Evolutionary conservation across 2,329 filamentous ascomycete species (phyloP).

Genomic region (Exophiala sp.): DNA sequence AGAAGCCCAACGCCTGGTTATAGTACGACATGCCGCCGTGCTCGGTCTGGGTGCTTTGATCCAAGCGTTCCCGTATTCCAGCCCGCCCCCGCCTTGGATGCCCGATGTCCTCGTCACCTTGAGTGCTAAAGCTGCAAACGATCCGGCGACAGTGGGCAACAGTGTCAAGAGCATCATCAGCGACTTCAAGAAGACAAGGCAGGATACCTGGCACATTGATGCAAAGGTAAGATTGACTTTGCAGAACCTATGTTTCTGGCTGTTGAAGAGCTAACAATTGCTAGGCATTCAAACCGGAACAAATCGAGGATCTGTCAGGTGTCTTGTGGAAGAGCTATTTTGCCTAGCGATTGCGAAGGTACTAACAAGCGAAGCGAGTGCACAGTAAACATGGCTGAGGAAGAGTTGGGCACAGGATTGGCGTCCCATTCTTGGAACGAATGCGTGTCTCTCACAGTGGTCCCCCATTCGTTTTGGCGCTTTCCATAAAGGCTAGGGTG

Average conservation of each 20-base stretch:
- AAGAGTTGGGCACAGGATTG: slow-evolving; percentile 14
- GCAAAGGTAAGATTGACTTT: slow-evolving; percentile 67
- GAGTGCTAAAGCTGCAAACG: slow-evolving; percentile 76
- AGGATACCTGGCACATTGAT: slow-evolving; percentile 97
- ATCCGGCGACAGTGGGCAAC: slow-evolving; percentile 88
- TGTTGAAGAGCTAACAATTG: slow-evolving; percentile 26
- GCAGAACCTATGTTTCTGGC: slow-evolving; percentile 14
- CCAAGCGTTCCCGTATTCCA: slow-evolving; percentile 92
- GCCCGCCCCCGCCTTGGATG: slow-evolving; percentile 88
- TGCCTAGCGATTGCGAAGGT: slow-evolving; percentile 48
- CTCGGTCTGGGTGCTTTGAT: slow-evolving; percentile 84
- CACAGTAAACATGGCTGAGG: not conserved
- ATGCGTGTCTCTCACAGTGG: not conserved
- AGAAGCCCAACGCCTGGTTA: slow-evolving; percentile 64
- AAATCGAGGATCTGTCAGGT: slow-evolving; percentile 89
- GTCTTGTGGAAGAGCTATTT: slow-evolving; percentile 99
- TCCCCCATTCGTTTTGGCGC: too few relatives aligned
- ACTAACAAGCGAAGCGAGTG: not conserved
- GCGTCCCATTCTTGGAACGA: slow-evolving; percentile 1
- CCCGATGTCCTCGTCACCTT: slow-evolving; percentile 82
- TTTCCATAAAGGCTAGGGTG: too few relatives aligned
- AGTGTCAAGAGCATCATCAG: slow-evolving; percentile 89
- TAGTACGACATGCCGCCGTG: slow-evolving; percentile 82
- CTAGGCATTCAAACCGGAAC: slow-evolving; percentile 80
- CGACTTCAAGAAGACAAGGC: slow-evolving; percentile 98